A percentile compares a stretch with the other conserved stretches of the same genome.
These are phyloP conservation scores for Yamadazyma aaseri DNA, from an alignment of 1,139 yeast genomes.

Conservation along the genomic window DNA sequence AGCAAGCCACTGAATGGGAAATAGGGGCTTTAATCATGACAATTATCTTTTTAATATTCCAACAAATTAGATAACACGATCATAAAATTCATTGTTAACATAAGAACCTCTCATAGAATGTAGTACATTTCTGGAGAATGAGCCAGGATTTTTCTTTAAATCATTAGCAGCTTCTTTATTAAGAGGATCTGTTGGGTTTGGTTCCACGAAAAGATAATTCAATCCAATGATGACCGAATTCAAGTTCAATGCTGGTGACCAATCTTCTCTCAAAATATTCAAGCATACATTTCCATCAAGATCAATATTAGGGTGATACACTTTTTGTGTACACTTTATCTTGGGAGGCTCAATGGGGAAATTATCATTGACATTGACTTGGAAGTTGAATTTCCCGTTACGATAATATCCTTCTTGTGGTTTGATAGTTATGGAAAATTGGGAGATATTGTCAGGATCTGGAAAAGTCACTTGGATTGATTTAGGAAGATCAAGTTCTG, in stretches of 20 bases:
- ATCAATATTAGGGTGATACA: conserved; percentile 94
- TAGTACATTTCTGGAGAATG: conserved; percentile 59
- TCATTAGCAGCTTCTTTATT: conserved; percentile 86
- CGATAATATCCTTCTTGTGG: conserved; percentile 84
- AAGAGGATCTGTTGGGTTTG: conserved; percentile 89
- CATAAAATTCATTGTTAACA: conserved; percentile 61
- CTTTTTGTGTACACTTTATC: conserved; percentile 65
- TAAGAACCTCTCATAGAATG: conserved; percentile 71
- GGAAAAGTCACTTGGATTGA: conserved; percentile 60
- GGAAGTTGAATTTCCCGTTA: conserved; percentile 67
- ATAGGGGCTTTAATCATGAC: no score
- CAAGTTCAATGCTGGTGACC: conserved; percentile 91
- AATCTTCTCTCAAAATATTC: conserved; percentile 88
- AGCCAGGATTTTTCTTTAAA: conserved; percentile 54
- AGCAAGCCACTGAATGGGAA: no score
- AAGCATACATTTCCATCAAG: conserved; percentile 87
- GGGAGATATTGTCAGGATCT: conserved; percentile 56
- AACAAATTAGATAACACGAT: conserved; percentile 49
- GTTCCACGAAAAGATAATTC: conserved; percentile 82
- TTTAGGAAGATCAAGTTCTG: conserved; percentile 67
- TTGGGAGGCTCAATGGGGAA: conserved; percentile 95
- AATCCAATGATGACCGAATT: conserved; percentile 83
- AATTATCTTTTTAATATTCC: no score
- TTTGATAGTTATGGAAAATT: conserved; percentile 54
- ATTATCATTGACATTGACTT: conserved; percentile 60